These are phyloP conservation scores for Phoma herbarum DNA, from an alignment of 2,329 filamentous ascomycete genomes.

Conservation along the genomic window DNA sequence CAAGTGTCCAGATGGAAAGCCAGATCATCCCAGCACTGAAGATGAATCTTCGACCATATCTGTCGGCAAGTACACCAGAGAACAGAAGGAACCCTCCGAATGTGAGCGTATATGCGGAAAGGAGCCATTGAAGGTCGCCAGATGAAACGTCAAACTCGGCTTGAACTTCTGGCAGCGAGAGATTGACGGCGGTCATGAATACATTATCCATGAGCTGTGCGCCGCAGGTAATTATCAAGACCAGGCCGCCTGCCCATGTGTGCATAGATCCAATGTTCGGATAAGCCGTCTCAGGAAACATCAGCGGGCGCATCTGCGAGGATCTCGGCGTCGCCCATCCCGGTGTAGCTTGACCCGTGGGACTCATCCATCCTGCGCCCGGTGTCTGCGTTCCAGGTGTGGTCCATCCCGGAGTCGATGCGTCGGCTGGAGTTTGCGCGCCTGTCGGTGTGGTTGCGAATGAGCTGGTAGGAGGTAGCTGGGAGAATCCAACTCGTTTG, in stretches of 20 bases:
- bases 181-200: conserved; percentile 19
- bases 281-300: conserved; percentile 19
- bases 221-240: conserved; percentile 12
- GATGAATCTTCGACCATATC: not conserved
- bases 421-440: not conserved
- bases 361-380: not conserved
- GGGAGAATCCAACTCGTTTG: not conserved
- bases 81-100: not conserved
- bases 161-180: conserved; percentile 18
- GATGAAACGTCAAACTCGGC: conserved; percentile 16
- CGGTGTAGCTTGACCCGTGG: conserved; percentile 13
- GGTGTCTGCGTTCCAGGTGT: not conserved
- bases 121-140: conserved; percentile 14
- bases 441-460: not conserved
- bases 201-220: conserved; percentile 20
- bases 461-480: not conserved
- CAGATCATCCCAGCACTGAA: not conserved
- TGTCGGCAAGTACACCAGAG: not conserved
- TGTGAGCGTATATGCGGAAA: conserved; percentile 16
- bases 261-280: conserved; percentile 17
- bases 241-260: conserved; percentile 15
- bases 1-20: not conserved
- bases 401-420: not conserved
- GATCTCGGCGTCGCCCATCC: conserved; percentile 21
- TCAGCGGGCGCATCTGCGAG: conserved; percentile 15